A percentile compares a stretch with the other conserved stretches of the same genome.
Conservation (phyloP, 108 stramenopile genomes). For the Cyclotella distinguenda region DNA sequence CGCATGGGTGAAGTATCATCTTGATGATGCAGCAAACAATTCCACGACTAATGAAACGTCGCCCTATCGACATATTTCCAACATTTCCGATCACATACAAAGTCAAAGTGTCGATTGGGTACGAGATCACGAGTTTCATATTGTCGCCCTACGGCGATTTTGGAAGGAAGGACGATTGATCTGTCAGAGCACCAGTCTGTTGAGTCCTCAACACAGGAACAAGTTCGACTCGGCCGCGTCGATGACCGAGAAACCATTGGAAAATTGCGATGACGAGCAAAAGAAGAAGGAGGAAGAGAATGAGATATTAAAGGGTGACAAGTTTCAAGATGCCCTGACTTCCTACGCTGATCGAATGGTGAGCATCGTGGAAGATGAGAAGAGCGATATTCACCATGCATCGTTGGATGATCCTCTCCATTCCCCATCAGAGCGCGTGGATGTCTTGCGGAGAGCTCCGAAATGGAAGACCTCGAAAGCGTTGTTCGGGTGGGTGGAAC, state of each 20-base stretch:
- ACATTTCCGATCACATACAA: conserved; percentile 5
- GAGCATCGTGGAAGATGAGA: conserved; percentile 59
- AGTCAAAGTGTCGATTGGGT: conserved; percentile 17
- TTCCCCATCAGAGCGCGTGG: not conserved
- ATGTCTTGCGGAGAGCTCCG: not conserved
- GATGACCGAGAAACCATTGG: conserved; percentile 8
- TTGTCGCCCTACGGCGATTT: conserved; percentile 14
- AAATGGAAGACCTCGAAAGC: conserved; percentile 13
- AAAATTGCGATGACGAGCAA: not conserved
- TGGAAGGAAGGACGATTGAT: conserved; percentile 53
- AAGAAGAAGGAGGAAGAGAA: not conserved
- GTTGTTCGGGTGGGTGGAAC: conserved; percentile 48
- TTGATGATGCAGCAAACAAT: not conserved
- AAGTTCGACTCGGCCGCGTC: not conserved
- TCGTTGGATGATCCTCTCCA: not conserved
- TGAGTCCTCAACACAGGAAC: conserved; percentile 14
- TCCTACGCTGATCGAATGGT: conserved; percentile 56
- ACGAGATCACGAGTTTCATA: conserved; percentile 11
- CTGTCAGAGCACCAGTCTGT: conserved; percentile 54
- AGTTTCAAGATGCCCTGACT: conserved; percentile 27
- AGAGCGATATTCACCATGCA: conserved; percentile 17
- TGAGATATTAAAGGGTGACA: conserved; percentile 6
- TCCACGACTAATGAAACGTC: not conserved
- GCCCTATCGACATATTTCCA: not conserved
- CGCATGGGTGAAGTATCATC: conserved; percentile 39